A percentile compares a stretch with the other conserved stretches of the same genome.
Evolutionary conservation across 2,329 filamentous ascomycete genomes (phyloP).

Genomic region (Fusarium metavorans): DNA sequence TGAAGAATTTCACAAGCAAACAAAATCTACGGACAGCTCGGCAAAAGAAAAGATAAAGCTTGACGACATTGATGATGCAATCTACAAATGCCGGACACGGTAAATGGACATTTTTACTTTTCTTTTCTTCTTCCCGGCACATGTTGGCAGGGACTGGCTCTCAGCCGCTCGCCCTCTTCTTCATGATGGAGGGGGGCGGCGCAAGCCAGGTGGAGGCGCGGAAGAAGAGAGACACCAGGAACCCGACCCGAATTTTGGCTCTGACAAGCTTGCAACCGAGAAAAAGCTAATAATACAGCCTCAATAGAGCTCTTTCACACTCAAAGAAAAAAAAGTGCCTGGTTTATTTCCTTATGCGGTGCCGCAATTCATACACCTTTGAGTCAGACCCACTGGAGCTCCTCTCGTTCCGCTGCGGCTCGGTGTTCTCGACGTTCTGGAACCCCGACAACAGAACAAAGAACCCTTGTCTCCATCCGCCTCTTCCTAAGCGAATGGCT

Average conservation of each 20-base stretch:
- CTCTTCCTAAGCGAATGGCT: background rate
- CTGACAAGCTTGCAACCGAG: background rate
- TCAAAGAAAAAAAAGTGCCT: background rate
- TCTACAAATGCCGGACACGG: background rate
- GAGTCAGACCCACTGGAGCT: background rate
- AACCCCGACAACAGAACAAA: conserved; percentile 9
- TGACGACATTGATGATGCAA: background rate
- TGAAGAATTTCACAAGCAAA: conserved; percentile 2
- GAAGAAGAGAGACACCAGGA: background rate
- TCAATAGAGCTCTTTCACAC: background rate
- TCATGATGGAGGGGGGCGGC: background rate
- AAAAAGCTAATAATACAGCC: background rate
- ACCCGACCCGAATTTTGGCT: background rate
- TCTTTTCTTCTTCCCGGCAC: background rate
- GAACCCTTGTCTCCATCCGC: background rate
- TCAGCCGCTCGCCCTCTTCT: background rate
- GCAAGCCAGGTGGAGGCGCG: background rate
- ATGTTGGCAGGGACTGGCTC: conserved; percentile 4
- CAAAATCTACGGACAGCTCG: background rate
- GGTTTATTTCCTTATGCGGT: background rate
- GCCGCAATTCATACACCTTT: background rate
- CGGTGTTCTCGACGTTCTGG: conserved; percentile 32
- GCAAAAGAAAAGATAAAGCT: background rate
- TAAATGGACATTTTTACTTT: background rate
- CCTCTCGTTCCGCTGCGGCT: conserved; percentile 13